Evolutionary conservation across 805 yeast species (phyloP).

Genomic region (Hanseniaspora pseudoguilliermondii): DNA sequence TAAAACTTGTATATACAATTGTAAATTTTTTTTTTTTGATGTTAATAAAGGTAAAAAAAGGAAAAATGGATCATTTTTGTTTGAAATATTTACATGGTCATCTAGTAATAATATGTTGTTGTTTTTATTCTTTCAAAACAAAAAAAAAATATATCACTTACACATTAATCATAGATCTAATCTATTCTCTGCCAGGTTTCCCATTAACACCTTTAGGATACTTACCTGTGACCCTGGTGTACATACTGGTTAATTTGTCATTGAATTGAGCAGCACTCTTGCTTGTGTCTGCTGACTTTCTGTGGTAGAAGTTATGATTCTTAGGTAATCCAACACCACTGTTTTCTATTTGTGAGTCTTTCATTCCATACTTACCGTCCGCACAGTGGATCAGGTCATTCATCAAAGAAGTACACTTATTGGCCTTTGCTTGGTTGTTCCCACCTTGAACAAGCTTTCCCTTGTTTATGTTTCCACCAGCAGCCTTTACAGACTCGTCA

Average conservation of each 20-base stretch:
- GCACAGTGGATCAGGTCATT: constrained; percentile 63
- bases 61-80: neutral
- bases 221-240: constrained; percentile 38
- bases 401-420: constrained; percentile 52
- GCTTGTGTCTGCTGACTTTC: constrained; percentile 18
- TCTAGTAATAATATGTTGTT: neutral
- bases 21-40: neutral
- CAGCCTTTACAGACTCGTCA: constrained; percentile 7
- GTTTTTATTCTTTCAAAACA: neutral
- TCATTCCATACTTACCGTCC: constrained; percentile 27
- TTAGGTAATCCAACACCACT: constrained; percentile 10
- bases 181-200: neutral
- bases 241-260: constrained; percentile 41
- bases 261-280: constrained; percentile 33
- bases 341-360: constrained; percentile 18
- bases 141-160: no score
- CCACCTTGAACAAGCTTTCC: constrained; percentile 8
- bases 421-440: constrained; percentile 23
- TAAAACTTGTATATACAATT: neutral
- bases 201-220: constrained; percentile 18
- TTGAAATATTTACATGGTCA: neutral
- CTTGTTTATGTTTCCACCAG: constrained; percentile 6
- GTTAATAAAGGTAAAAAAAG: neutral
- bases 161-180: no score
- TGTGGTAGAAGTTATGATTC: constrained; percentile 20